phyloP scores from a whole-genome alignment of 176 grass and related monocot species.

The Oryza punctata region DNA sequence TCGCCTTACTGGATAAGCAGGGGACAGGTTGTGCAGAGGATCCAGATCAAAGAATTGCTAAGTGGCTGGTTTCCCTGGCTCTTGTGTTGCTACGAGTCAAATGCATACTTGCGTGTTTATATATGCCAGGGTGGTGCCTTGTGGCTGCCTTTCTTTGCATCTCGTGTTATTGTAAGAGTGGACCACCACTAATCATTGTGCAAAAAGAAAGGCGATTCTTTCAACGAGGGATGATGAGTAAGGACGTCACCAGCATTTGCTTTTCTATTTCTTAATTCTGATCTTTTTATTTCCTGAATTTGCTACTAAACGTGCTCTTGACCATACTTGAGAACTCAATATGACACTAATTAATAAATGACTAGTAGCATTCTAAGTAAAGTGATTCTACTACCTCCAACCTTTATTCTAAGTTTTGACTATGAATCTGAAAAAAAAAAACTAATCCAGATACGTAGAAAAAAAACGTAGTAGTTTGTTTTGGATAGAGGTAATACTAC shows the following conservation, averaged over 20 bases:
- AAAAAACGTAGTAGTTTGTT: too few relatives aligned
- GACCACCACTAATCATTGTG: slow-evolving; percentile 43
- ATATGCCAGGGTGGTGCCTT: slow-evolving; percentile 6
- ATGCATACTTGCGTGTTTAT: slow-evolving; percentile 41
- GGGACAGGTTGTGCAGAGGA: slow-evolving; percentile 43
- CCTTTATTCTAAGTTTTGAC: too few relatives aligned
- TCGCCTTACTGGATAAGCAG: slow-evolving; percentile 44
- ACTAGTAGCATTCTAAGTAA: background rate
- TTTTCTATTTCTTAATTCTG: background rate
- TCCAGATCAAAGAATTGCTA: slow-evolving; percentile 14
- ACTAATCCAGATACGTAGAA: too few relatives aligned
- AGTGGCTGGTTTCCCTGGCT: slow-evolving; percentile 41
- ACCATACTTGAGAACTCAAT: slow-evolving; percentile 14
- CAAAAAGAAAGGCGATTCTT: slow-evolving; percentile 21
- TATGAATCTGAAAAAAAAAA: too few relatives aligned
- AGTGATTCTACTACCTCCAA: too few relatives aligned
- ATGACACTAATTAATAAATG: slow-evolving; percentile 24
- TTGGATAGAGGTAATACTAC: too few relatives aligned
- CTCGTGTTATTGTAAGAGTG: slow-evolving; percentile 2
- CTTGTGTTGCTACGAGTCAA: slow-evolving; percentile 49
- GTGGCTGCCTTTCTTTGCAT: background rate
- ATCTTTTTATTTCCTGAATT: background rate
- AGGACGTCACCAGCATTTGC: background rate
- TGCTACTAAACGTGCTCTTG: slow-evolving; percentile 42
- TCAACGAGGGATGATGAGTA: background rate